Evolutionary conservation across 306 rosid species (phyloP).

Genomic region (Prunus persica): Prunus_persica_NCBIv2 NC_034010.1:17279501-17280000

Average conservation of each 20-base stretch:
- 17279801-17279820: conserved; percentile 46
- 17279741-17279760: conserved; percentile 43
- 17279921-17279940: conserved; percentile 17
- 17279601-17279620: conserved; percentile 71
- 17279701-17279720: conserved; percentile 50
- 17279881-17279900: conserved; percentile 54
- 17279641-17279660: conserved; percentile 22
- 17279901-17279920: conserved; percentile 36
- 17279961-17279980: conserved; percentile 64
- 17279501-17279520: conserved; percentile 43
- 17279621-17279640: conserved; percentile 26
- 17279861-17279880: conserved; percentile 52
- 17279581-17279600: conserved; percentile 83
- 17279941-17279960: neutral
- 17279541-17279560: conserved; percentile 45
- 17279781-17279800: conserved; percentile 35
- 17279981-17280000: conserved; percentile 38
- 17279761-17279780: conserved; percentile 41
- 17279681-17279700: conserved; percentile 84
- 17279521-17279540: conserved; percentile 30
- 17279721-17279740: conserved; percentile 1
- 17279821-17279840: conserved; percentile 27
- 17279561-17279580: conserved; percentile 69
- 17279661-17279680: conserved; percentile 11
- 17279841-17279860: conserved; percentile 23